phyloP scores from a whole-genome alignment of 139 green algal species.

The Axilococcus clingmanii region DNA sequence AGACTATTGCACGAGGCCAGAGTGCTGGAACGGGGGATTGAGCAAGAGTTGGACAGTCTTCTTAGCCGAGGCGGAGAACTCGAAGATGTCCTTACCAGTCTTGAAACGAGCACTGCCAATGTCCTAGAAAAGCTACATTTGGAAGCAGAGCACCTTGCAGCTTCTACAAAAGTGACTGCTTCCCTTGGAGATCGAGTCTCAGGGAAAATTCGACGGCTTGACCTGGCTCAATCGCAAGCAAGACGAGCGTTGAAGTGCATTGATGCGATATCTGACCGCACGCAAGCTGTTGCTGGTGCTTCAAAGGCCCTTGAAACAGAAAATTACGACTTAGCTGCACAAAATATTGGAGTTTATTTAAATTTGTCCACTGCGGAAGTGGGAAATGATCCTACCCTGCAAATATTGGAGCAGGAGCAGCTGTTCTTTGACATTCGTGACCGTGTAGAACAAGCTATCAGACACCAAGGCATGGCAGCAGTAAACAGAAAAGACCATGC shows the following conservation, averaged over 20 bases:
- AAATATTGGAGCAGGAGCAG: background rate
- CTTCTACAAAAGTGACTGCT: conserved; percentile 53
- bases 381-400: background rate
- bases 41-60: conserved; percentile 62
- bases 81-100: conserved; percentile 42
- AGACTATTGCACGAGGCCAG: conserved; percentile 67
- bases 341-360: conserved; percentile 64
- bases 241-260: conserved; percentile 44
- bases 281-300: conserved; percentile 64
- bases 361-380: conserved; percentile 55
- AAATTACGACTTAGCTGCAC: conserved; percentile 81
- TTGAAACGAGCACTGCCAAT: conserved; percentile 51
- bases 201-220: conserved; percentile 69
- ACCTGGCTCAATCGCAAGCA: conserved; percentile 65
- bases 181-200: conserved; percentile 72
- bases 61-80: conserved; percentile 37
- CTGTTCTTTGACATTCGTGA: conserved; percentile 48
- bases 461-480: conserved; percentile 41
- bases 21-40: conserved; percentile 65
- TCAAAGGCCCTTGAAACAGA: conserved; percentile 35
- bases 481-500: conserved; percentile 39
- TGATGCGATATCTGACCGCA: conserved; percentile 65
- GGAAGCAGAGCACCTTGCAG: conserved; percentile 67
- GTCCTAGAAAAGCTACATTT: conserved; percentile 58
- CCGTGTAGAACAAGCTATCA: conserved; percentile 55